Conservation (phyloP, 345 rosid species). For the Brassica nigra region DNA sequence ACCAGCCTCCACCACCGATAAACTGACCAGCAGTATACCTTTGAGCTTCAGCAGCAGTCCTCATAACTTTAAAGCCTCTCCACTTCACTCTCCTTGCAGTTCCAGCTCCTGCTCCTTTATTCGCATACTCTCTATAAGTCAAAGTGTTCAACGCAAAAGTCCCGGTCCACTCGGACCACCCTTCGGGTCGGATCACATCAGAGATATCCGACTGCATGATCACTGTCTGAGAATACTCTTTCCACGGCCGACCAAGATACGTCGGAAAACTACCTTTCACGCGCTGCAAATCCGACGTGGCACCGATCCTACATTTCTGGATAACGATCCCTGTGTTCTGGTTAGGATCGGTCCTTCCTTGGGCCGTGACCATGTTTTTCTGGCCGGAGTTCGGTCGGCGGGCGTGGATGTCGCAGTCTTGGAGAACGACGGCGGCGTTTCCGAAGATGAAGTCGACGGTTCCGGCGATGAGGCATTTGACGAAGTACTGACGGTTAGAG, state of each 20-base stretch:
- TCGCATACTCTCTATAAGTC: conserved; percentile 70
- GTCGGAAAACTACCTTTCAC: conserved; percentile 65
- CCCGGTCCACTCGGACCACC: conserved; percentile 85
- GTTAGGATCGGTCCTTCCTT: conserved; percentile 81
- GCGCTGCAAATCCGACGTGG: conserved; percentile 63
- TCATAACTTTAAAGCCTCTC: conserved; percentile 70
- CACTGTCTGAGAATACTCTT: conserved; percentile 81
- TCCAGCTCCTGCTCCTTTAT: conserved; percentile 71
- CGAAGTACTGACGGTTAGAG: conserved; percentile 67
- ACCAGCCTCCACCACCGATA: conserved; percentile 69
- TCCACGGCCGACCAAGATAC: conserved; percentile 92
- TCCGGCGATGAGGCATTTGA: conserved; percentile 66
- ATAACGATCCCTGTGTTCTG: conserved; percentile 94
- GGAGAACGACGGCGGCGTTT: conserved; percentile 60
- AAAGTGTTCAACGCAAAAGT: conserved; percentile 65
- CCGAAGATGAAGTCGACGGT: conserved; percentile 91
- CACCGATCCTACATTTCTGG: conserved; percentile 78
- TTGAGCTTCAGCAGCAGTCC: conserved; percentile 58
- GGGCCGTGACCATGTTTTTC: conserved; percentile 95
- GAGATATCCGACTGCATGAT: conserved; percentile 72
- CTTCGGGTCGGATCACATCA: conserved; percentile 63
- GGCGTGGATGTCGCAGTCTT: conserved; percentile 89
- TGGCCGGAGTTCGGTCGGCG: conserved; percentile 80
- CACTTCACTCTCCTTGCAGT: conserved; percentile 71
- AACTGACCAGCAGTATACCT: conserved; percentile 54